Conservation (phyloP, 768 basidiomycete genomes). For the Serendipita indica region DNA sequence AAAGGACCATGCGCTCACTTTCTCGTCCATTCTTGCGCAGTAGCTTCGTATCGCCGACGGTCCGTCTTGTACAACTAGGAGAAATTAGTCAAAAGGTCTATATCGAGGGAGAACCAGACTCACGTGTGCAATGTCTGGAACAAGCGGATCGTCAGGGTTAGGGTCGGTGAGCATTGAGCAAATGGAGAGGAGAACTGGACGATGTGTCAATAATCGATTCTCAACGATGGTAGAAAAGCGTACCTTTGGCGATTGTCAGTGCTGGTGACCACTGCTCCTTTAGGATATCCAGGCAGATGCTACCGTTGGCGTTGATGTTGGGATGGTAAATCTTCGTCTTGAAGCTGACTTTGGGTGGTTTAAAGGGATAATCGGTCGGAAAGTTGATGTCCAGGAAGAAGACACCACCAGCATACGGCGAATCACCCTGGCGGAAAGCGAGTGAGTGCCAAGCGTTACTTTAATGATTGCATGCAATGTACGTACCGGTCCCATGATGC, state of each 20-base stretch:
- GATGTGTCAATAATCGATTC: not conserved
- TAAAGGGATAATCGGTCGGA: constrained; percentile 98
- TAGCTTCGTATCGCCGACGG: constrained; percentile 90
- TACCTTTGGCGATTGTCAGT: constrained; percentile 96
- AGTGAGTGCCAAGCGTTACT: not conserved
- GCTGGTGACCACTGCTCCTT: constrained; percentile 99
- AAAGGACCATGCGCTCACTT: constrained; percentile 47
- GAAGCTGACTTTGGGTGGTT: constrained; percentile 99
- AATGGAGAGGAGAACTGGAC: constrained; percentile 81
- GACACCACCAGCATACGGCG: constrained; percentile 96
- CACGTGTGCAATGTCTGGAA: constrained; percentile 90
- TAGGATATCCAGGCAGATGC: constrained; percentile 96
- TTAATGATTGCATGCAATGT: constrained; percentile 13
- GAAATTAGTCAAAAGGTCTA: not conserved
- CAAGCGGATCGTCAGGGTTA: constrained; percentile 96
- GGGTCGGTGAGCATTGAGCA: constrained; percentile 99
- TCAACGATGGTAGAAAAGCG: constrained; percentile 16
- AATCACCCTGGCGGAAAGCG: constrained; percentile 54
- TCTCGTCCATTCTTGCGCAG: constrained; percentile 98
- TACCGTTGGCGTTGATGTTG: constrained; percentile 99
- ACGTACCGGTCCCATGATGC: constrained; percentile 97
- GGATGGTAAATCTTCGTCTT: constrained; percentile 99
- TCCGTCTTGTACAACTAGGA: constrained; percentile 88
- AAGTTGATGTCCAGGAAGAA: constrained; percentile 94
- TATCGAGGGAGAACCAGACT: constrained; percentile 13